Evolutionary conservation across 2,329 filamentous ascomycete genomes (phyloP).

Genomic region (Colletotrichum graminicola): DNA sequence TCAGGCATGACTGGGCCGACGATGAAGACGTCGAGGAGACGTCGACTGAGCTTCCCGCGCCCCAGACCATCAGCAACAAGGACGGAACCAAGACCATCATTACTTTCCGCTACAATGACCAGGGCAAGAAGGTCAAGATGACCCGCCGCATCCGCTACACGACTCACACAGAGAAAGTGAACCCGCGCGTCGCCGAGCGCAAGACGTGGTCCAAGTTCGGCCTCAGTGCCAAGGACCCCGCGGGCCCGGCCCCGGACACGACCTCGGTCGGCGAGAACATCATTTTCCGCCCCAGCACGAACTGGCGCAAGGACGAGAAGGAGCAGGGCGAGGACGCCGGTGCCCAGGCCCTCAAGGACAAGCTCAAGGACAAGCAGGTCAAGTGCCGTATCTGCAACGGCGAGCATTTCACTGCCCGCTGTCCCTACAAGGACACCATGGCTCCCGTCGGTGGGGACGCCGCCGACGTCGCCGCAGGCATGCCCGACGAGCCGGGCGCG

Average conservation of each 20-base stretch:
- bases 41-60: slow-evolving; percentile 77
- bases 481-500: slow-evolving; percentile 61
- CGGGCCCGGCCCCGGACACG: slow-evolving; percentile 88
- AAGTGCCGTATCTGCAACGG: slow-evolving; percentile 99
- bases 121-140: slow-evolving; percentile 96
- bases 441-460: slow-evolving; percentile 78
- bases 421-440: slow-evolving; percentile 99
- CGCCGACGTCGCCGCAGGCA: slow-evolving; percentile 68
- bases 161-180: slow-evolving; percentile 91
- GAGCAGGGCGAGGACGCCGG: slow-evolving; percentile 81
- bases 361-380: slow-evolving; percentile 99
- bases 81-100: slow-evolving; percentile 98
- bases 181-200: slow-evolving; percentile 95
- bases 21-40: slow-evolving; percentile 89
- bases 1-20: slow-evolving; percentile 89
- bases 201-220: slow-evolving; percentile 96
- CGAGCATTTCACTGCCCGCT: slow-evolving; percentile 99
- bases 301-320: slow-evolving; percentile 93
- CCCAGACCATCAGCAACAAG: slow-evolving; percentile 94
- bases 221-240: slow-evolving; percentile 83
- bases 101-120: slow-evolving; percentile 89
- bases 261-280: slow-evolving; percentile 98
- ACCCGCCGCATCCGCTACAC: slow-evolving; percentile 95
- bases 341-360: slow-evolving; percentile 80
- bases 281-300: slow-evolving; percentile 90